phyloP scores from a whole-genome alignment of 352 stramenopile genomes.

The Phytophthora pluvialis region DNA sequence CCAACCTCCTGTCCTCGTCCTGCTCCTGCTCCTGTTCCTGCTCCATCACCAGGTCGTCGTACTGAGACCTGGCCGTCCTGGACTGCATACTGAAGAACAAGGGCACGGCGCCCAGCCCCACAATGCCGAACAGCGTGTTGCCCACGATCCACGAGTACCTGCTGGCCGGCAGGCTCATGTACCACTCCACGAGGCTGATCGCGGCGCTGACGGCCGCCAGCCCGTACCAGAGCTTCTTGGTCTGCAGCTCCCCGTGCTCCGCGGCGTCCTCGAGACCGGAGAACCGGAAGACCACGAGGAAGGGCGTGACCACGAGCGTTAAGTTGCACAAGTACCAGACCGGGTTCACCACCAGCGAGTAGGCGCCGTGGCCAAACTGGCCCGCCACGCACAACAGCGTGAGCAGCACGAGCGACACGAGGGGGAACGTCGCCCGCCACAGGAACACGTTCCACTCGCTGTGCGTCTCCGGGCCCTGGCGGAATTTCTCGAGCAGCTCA shows the following conservation, averaged over 20 bases:
- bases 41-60: slow-evolving; percentile 47
- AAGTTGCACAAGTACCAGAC: slow-evolving; percentile 87
- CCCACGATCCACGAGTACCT: slow-evolving; percentile 76
- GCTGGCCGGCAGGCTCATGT: slow-evolving; percentile 58
- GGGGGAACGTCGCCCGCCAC: slow-evolving; percentile 83
- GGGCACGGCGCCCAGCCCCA: slow-evolving; percentile 67
- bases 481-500: slow-evolving; percentile 78
- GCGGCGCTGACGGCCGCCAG: slow-evolving; percentile 52
- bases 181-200: slow-evolving; percentile 76
- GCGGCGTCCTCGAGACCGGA: slow-evolving; percentile 35
- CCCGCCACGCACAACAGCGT: slow-evolving; percentile 67
- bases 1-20: slow-evolving; percentile 13
- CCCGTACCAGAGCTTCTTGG: slow-evolving; percentile 50
- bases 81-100: slow-evolving; percentile 74
- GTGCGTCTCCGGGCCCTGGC: slow-evolving; percentile 68
- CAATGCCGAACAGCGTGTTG: slow-evolving; percentile 81
- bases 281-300: slow-evolving; percentile 80
- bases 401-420: slow-evolving; percentile 79
- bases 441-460: slow-evolving; percentile 86
- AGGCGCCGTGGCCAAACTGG: slow-evolving; percentile 68
- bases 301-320: slow-evolving; percentile 72
- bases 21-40: slow-evolving; percentile 40
- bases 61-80: slow-evolving; percentile 55
- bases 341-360: slow-evolving; percentile 72
- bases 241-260: slow-evolving; percentile 26